Evolutionary conservation across 2,329 filamentous ascomycete genomes (phyloP).

Genomic region (Dryadomyces quercus-mongolicae): DNA sequence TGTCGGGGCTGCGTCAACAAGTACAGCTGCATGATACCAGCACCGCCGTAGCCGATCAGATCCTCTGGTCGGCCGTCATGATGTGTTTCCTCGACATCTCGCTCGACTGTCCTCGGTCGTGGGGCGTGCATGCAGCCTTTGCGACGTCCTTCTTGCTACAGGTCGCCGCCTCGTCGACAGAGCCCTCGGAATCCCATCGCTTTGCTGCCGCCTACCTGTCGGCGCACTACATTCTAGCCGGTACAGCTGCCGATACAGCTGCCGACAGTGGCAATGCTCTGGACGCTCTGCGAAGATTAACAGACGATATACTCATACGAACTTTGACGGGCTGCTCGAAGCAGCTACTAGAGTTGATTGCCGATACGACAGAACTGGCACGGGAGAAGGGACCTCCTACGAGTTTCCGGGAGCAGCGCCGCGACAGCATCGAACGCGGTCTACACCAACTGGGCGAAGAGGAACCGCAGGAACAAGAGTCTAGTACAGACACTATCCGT

Average conservation of each 20-base stretch:
- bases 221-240: conserved; percentile 11
- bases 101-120: conserved; percentile 1
- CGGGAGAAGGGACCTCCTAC: not conserved
- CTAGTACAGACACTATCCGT: conserved; percentile 4
- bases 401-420: not conserved
- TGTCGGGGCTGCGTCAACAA: not conserved
- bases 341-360: not conserved
- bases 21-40: not conserved
- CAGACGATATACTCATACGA: not conserved
- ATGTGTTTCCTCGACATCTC: conserved; percentile 7
- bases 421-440: conserved; percentile 6
- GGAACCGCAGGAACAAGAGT: not conserved
- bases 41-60: not conserved
- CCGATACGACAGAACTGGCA: conserved; percentile 9
- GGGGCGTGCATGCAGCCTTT: conserved; percentile 2
- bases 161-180: not conserved
- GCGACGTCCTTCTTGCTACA: not conserved
- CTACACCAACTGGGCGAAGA: conserved; percentile 6
- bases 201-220: conserved; percentile 17
- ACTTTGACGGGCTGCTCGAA: not conserved
- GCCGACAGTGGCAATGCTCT: not conserved
- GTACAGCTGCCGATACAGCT: conserved; percentile 10
- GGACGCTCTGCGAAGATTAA: not conserved
- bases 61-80: conserved; percentile 4
- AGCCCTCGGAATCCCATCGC: conserved; percentile 3